A percentile compares a stretch with the other conserved stretches of the same genome.
phyloP scores from a whole-genome alignment of 116 monocot species.

The Papilionanthe hybrid region DNA sequence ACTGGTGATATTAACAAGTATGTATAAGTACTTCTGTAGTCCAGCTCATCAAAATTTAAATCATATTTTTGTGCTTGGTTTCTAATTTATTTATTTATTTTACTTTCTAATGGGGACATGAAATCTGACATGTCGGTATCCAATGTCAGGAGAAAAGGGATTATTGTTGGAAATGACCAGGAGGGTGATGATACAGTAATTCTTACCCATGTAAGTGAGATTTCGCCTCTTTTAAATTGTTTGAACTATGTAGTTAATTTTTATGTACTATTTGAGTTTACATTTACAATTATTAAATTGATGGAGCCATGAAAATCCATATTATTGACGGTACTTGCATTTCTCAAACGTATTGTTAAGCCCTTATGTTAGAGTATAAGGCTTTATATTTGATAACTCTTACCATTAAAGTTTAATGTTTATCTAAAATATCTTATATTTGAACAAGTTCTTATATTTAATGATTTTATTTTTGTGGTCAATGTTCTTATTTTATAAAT shows the following conservation, averaged over 20 bases:
- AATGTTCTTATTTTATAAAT: not conserved
- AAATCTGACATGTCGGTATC: not conserved
- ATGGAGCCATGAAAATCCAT: too few relatives aligned
- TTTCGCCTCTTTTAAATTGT: not conserved
- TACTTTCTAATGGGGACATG: not conserved
- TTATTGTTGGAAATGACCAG: slow-evolving; percentile 97
- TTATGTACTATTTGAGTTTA: not conserved
- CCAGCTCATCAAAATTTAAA: not conserved
- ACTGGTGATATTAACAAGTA: slow-evolving; percentile 97
- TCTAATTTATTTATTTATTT: not conserved
- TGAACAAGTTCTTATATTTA: not conserved
- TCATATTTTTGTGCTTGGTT: not conserved
- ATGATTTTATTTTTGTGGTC: not conserved
- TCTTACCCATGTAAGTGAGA: slow-evolving; percentile 66
- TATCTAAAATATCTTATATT: not conserved
- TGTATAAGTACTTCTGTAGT: not conserved
- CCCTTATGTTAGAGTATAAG: too few relatives aligned
- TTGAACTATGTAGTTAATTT: not conserved
- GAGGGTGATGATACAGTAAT: slow-evolving; percentile 93
- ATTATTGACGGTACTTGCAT: too few relatives aligned
- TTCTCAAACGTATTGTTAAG: too few relatives aligned
- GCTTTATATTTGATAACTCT: too few relatives aligned
- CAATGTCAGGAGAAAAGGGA: slow-evolving; percentile 83
- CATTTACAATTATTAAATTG: not conserved
- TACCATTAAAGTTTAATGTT: too few relatives aligned